phyloP scores from a whole-genome alignment of 2,329 filamentous ascomycete genomes.

The Talaromyces sp. region DNA sequence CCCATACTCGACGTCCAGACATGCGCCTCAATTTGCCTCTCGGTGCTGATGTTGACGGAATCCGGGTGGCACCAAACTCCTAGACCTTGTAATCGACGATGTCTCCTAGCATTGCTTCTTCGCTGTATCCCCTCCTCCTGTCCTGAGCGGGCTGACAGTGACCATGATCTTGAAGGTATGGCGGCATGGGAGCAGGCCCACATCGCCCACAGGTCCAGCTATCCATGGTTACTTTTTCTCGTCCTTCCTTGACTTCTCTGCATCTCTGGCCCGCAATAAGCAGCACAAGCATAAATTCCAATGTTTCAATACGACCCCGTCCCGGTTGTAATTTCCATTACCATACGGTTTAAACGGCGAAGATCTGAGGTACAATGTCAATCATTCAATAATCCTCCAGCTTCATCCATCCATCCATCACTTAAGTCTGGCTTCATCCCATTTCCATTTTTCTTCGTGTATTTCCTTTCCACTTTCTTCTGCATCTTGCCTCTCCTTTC shows the following conservation, averaged over 20 bases:
- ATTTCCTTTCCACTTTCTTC: not conserved
- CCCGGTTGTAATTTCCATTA: conserved; percentile 8
- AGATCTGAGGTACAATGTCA: not conserved
- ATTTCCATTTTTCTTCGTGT: not conserved
- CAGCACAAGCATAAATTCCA: not conserved
- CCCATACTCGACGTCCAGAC: not conserved
- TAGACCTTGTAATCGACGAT: not conserved
- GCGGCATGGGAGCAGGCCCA: conserved; percentile 10
- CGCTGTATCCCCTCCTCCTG: not conserved
- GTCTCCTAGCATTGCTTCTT: not conserved
- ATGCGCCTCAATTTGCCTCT: conserved; percentile 8
- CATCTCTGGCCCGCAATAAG: conserved; percentile 5
- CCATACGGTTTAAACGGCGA: conserved; percentile 3
- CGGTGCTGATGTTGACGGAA: not conserved
- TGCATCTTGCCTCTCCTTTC: not conserved
- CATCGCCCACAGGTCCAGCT: not conserved
- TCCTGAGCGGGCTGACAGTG: not conserved
- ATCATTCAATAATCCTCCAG: not conserved
- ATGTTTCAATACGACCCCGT: conserved; percentile 12
- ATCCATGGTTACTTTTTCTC: not conserved
- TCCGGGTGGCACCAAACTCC: not conserved
- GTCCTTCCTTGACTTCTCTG: not conserved
- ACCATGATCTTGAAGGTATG: not conserved
- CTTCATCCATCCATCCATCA: not conserved
- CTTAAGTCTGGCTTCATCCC: not conserved